Percentiles rank a stretch among this genome's conserved stretches.
Conservation (phyloP, 2,329 filamentous ascomycete species). For the Apiospora kogelbergensis region DNA sequence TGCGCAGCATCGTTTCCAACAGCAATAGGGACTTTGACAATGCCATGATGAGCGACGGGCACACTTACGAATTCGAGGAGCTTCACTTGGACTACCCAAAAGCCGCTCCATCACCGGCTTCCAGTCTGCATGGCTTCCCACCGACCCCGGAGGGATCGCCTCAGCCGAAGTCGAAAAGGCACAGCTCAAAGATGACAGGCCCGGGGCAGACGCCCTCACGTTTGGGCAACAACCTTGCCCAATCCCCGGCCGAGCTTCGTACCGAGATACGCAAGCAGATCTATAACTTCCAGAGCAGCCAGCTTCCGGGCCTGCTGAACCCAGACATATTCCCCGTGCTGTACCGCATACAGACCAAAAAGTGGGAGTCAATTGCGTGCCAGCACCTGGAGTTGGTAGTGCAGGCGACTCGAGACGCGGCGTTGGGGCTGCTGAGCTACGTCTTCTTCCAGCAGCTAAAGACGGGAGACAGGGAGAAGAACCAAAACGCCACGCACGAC, state of each 20-base stretch:
- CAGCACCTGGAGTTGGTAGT: constrained; percentile 25
- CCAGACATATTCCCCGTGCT: constrained; percentile 30
- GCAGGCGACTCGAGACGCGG: constrained; percentile 17
- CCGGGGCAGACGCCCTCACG: not conserved
- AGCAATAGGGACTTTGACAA: not conserved
- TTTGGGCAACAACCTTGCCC: not conserved
- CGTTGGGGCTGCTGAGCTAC: constrained; percentile 12
- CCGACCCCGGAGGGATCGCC: not conserved
- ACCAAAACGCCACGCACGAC: not conserved
- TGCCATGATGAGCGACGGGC: not conserved
- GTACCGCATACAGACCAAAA: constrained; percentile 30
- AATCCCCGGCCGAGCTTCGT: constrained; percentile 14
- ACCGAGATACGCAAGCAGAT: constrained; percentile 28
- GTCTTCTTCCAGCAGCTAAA: not conserved
- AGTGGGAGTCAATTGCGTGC: constrained; percentile 30
- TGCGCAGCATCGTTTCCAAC: constrained; percentile 24
- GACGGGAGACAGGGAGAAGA: not conserved
- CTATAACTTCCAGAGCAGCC: constrained; percentile 25
- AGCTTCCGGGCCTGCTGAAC: constrained; percentile 34
- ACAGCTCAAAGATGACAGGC: not conserved
- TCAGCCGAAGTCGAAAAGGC: not conserved
- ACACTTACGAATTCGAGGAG: constrained; percentile 9
- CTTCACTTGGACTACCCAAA: not conserved
- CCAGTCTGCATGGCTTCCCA: not conserved
- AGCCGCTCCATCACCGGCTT: not conserved